phyloP scores from a whole-genome alignment of 73 alveolate species.

The Blepharisma japonicum region DNA sequence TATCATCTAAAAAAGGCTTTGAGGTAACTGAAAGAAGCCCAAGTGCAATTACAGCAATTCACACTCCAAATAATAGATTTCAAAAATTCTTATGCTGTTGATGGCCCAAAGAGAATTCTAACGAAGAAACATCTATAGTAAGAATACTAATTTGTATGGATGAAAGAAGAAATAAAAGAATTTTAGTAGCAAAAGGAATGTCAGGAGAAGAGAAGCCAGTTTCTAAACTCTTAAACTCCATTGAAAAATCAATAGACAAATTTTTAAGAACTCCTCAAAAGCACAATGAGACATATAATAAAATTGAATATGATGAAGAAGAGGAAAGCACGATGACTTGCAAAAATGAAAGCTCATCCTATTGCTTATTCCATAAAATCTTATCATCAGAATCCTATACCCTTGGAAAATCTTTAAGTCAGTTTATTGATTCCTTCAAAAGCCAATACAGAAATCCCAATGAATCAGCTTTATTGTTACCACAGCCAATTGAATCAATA shows the following conservation, averaged over 20 bases:
- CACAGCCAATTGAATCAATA: slow-evolving; percentile 17
- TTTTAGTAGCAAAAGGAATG: no score
- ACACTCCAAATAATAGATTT: no score
- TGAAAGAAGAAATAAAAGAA: no score
- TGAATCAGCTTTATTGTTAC: slow-evolving; percentile 22
- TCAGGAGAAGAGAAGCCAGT: no score
- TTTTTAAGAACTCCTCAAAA: background rate
- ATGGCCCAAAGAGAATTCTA: no score
- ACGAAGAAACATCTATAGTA: no score
- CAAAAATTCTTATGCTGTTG: no score
- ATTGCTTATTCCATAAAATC: slow-evolving; percentile 25
- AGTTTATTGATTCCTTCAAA: background rate
- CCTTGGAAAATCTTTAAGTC: slow-evolving; percentile 18
- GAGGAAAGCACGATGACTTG: slow-evolving; percentile 19
- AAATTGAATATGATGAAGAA: slow-evolving; percentile 8
- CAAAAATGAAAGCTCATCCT: slow-evolving; percentile 29
- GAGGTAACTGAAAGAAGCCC: no score
- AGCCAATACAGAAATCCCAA: background rate
- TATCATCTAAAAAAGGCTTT: no score
- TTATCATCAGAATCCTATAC: slow-evolving; percentile 27
- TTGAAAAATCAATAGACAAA: background rate
- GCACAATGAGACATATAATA: background rate
- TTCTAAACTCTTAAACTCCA: no score
- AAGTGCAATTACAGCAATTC: no score
- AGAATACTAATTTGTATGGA: no score